Evolutionary conservation across 805 yeast genomes (phyloP).

Genomic region (Kuraishia cidri): DNA sequence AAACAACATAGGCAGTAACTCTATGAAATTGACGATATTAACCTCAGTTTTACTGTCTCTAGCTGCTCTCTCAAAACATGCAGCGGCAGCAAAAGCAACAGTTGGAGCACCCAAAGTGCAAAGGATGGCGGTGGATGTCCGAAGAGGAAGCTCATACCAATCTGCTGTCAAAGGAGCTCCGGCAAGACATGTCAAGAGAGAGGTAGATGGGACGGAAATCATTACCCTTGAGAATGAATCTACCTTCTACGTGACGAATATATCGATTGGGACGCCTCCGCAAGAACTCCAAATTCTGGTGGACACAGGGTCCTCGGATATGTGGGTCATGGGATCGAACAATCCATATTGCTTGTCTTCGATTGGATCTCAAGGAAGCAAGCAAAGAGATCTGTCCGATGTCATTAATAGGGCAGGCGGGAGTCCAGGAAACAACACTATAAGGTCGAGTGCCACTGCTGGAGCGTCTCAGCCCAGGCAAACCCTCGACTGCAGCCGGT

Average conservation of each 20-base stretch:
- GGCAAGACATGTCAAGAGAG: constrained; percentile 14
- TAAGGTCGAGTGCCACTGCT: not conserved
- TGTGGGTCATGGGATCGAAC: constrained; percentile 48
- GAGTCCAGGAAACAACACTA: not conserved
- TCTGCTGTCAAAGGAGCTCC: no score
- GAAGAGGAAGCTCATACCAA: no score
- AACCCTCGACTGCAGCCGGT: constrained; percentile 26
- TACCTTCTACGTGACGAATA: constrained; percentile 33
- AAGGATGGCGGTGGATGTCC: no score
- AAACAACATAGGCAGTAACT: no score
- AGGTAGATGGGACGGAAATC: constrained; percentile 15
- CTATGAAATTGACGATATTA: no score
- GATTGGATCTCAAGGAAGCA: not conserved
- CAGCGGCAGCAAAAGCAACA: no score
- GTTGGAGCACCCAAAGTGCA: no score
- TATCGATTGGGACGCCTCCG: constrained; percentile 47
- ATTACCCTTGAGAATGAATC: constrained; percentile 26
- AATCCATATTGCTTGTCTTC: constrained; percentile 33
- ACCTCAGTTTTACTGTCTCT: no score
- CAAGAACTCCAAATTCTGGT: constrained; percentile 45
- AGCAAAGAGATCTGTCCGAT: not conserved
- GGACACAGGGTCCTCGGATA: constrained; percentile 75
- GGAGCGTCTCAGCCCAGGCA: not conserved
- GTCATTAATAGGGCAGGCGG: not conserved
- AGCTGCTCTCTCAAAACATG: no score